Conservation (phyloP, 495 filamentous ascomycete genomes). For the Podospora anserina region DNA sequence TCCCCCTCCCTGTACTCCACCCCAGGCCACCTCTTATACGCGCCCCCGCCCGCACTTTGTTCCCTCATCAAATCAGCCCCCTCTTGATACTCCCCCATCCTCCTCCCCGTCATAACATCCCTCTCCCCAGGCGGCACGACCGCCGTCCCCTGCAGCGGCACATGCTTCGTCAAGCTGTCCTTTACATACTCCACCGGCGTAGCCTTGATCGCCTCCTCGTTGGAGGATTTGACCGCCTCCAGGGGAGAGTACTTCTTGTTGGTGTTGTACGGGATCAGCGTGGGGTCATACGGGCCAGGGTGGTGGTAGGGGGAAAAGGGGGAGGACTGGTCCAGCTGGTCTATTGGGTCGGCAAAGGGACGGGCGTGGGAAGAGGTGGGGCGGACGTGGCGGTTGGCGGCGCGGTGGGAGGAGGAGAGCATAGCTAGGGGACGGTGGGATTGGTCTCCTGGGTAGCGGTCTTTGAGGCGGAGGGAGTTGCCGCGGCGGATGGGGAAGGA, state of each 20-base stretch:
- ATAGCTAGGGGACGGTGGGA: slow-evolving; percentile 61
- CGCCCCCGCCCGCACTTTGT: slow-evolving; percentile 51
- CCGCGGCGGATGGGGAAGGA: slow-evolving; percentile 27
- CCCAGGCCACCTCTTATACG: slow-evolving; percentile 65
- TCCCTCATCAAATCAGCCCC: slow-evolving; percentile 82
- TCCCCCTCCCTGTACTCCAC: slow-evolving; percentile 68
- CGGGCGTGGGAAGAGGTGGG: slow-evolving; percentile 41
- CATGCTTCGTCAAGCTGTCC: slow-evolving; percentile 70
- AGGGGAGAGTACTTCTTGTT: slow-evolving; percentile 63
- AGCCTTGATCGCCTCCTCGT: slow-evolving; percentile 73
- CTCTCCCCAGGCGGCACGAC: slow-evolving; percentile 66
- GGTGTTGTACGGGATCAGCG: slow-evolving; percentile 67
- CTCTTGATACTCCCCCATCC: slow-evolving; percentile 76
- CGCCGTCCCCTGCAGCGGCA: slow-evolving; percentile 82
- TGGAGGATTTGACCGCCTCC: slow-evolving; percentile 70
- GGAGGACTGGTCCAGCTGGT: slow-evolving; percentile 63
- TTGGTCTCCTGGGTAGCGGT: slow-evolving; percentile 58
- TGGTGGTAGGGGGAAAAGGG: slow-evolving; percentile 72
- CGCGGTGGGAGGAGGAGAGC: slow-evolving; percentile 54
- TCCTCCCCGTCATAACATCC: slow-evolving; percentile 56
- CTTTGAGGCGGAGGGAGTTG: slow-evolving; percentile 20
- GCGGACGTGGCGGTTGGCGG: slow-evolving; percentile 50
- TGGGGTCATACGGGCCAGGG: slow-evolving; percentile 88
- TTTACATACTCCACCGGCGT: slow-evolving; percentile 77
- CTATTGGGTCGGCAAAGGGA: slow-evolving; percentile 73